phyloP scores from a whole-genome alignment of 2,329 filamentous ascomycete species.

The Lasiodiplodia hormozganensis region DNA sequence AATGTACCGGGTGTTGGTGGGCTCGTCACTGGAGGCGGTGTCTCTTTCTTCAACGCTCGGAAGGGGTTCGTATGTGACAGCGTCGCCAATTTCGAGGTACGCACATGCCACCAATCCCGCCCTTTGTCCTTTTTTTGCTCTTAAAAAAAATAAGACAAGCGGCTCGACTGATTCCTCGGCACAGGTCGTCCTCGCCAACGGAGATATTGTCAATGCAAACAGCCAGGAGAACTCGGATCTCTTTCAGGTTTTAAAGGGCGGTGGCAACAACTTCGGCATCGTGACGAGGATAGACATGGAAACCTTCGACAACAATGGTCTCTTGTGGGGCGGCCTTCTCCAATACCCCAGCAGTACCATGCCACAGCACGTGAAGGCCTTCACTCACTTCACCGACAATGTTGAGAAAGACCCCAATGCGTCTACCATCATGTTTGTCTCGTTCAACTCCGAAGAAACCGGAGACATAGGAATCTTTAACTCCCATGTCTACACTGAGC shows the following conservation, averaged over 20 bases:
- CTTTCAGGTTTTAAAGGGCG: conserved; percentile 48
- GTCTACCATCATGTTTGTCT: conserved; percentile 35
- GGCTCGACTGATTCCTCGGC: neutral
- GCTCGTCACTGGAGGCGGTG: conserved; percentile 34
- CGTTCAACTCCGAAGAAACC: conserved; percentile 31
- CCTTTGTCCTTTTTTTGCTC: neutral
- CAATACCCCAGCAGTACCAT: conserved; percentile 36
- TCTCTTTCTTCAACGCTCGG: conserved; percentile 10
- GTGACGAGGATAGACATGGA: conserved; percentile 43
- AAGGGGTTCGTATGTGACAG: conserved; percentile 18
- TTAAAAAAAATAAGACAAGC: neutral
- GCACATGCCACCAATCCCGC: neutral
- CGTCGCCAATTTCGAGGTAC: conserved; percentile 15
- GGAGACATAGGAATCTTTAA: conserved; percentile 32
- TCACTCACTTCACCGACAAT: conserved; percentile 34
- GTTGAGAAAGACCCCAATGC: conserved; percentile 35
- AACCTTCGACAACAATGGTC: neutral
- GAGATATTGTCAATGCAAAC: conserved; percentile 23
- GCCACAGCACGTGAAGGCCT: conserved; percentile 33
- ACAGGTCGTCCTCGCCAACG: conserved; percentile 22
- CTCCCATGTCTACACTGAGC: conserved; percentile 35
- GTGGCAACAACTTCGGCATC: conserved; percentile 47
- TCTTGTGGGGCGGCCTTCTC: conserved; percentile 48
- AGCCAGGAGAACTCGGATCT: conserved; percentile 36
- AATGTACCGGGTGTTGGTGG: conserved; percentile 37